phyloP scores from a whole-genome alignment of 768 basidiomycete genomes.

The Lentinula guzmanii region DNA sequence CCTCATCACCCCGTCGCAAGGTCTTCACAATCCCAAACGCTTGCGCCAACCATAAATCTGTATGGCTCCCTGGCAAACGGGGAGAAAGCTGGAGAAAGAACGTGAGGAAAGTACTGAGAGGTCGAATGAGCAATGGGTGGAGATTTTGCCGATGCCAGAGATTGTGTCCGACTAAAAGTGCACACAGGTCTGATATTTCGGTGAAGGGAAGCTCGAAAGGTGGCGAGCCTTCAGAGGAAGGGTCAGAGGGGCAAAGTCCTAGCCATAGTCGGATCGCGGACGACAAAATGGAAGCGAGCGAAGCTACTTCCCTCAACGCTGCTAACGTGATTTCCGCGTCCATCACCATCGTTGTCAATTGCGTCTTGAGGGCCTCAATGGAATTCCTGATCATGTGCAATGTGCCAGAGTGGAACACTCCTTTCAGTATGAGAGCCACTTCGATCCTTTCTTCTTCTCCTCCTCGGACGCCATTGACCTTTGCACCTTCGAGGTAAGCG shows the following conservation, averaged over 20 bases:
- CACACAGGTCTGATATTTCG: conserved; percentile 47
- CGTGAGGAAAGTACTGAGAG: conserved; percentile 48
- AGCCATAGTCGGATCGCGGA: conserved; percentile 56
- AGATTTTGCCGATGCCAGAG: conserved; percentile 31
- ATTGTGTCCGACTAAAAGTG: conserved; percentile 40
- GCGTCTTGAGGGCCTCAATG: not conserved
- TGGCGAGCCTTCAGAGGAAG: conserved; percentile 25
- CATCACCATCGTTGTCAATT: not conserved
- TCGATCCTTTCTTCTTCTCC: conserved; percentile 59
- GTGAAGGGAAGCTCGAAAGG: conserved; percentile 60
- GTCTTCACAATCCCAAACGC: conserved; percentile 49
- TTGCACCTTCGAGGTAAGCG: conserved; percentile 74
- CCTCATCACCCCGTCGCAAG: conserved; percentile 74
- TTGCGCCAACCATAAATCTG: conserved; percentile 63
- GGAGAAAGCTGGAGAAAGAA: conserved; percentile 56
- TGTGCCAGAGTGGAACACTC: not conserved
- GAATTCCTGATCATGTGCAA: not conserved
- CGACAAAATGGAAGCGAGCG: not conserved
- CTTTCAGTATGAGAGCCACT: not conserved
- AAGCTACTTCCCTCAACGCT: not conserved
- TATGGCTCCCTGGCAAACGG: conserved; percentile 45
- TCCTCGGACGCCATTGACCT: conserved; percentile 60
- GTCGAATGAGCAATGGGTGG: conserved; percentile 29
- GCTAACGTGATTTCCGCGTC: not conserved
- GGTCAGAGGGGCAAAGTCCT: conserved; percentile 45